These are phyloP conservation scores for Coemansia sp. DNA, from an alignment of 192 early-diverging fungal species.

Conservation along the genomic window DNA sequence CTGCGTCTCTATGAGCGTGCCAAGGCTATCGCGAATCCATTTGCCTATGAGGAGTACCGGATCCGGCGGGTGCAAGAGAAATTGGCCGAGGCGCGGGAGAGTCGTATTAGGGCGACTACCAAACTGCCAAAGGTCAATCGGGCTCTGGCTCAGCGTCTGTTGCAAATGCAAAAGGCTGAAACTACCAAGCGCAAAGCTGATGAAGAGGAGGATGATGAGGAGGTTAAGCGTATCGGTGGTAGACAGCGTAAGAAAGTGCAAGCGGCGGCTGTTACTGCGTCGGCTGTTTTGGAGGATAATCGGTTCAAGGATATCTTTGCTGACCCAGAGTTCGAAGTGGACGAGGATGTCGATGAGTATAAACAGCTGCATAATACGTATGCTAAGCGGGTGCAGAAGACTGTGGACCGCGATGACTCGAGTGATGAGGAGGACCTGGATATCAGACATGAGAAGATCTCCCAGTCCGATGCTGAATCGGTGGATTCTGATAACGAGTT, in stretches of 20 bases:
- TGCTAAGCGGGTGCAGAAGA: background rate
- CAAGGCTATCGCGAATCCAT: constrained; percentile 92
- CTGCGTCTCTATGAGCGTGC: constrained; percentile 94
- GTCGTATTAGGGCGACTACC: constrained; percentile 82
- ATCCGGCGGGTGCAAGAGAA: constrained; percentile 75
- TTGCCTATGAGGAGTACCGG: constrained; percentile 91
- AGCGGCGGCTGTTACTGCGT: constrained; percentile 49
- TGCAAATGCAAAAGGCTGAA: constrained; percentile 46
- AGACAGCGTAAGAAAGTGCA: constrained; percentile 47
- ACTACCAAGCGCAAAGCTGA: constrained; percentile 40
- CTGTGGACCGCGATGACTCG: constrained; percentile 26
- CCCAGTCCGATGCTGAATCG: background rate
- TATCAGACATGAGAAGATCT: constrained; percentile 15
- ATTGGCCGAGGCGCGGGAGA: constrained; percentile 78
- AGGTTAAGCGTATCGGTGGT: constrained; percentile 51
- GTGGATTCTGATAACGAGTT: constrained; percentile 22
- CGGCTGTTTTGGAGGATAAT: constrained; percentile 71
- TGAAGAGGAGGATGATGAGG: constrained; percentile 21
- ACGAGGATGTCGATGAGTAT: constrained; percentile 78
- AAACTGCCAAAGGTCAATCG: constrained; percentile 93
- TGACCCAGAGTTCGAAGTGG: constrained; percentile 90
- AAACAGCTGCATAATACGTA: constrained; percentile 54
- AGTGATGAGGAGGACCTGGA: constrained; percentile 39
- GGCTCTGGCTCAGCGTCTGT: constrained; percentile 72
- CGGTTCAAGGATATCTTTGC: constrained; percentile 88